Conservation (phyloP, 2,329 filamentous ascomycete species). For the Davidsoniella virescens region DNA sequence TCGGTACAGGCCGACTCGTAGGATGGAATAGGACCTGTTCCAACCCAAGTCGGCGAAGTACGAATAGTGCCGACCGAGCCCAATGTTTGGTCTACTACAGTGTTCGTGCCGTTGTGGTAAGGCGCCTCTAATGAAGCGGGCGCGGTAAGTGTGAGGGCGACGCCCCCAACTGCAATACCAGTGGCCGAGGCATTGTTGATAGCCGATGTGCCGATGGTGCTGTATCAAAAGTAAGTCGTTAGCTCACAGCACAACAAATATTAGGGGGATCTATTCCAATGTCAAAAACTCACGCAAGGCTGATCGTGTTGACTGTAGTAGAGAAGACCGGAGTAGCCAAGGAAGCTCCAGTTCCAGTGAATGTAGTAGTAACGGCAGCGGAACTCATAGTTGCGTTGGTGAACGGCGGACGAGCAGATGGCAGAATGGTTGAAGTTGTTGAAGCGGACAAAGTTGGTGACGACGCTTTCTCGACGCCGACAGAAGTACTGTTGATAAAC, state of each 20-base stretch:
- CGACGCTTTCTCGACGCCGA: background rate
- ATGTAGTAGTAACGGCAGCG: background rate
- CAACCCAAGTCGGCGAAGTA: background rate
- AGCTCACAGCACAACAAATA: too few species aligned
- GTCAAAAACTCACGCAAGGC: too few species aligned
- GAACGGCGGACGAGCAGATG: constrained; percentile 1
- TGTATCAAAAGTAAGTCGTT: too few species aligned
- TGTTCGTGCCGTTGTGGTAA: constrained; percentile 2
- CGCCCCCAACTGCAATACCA: too few species aligned
- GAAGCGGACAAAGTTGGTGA: too few species aligned
- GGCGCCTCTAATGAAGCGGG: background rate
- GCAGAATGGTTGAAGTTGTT: background rate
- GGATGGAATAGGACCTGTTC: constrained; percentile 2
- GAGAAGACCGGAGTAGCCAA: background rate
- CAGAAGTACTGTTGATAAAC: background rate
- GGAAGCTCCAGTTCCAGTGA: constrained; percentile 8
- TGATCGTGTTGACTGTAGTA: background rate
- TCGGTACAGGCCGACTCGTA: background rate
- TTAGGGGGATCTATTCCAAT: too few species aligned
- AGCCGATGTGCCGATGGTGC: too few species aligned
- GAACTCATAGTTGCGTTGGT: background rate
- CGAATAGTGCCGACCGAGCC: background rate
- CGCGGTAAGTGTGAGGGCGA: background rate
- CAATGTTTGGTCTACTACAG: background rate
- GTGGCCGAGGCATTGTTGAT: too few species aligned